Percentiles rank a stretch among this genome's conserved stretches.
Conservation (phyloP, 2,329 filamentous ascomycete species). For the Gaeumannomyces tritici region DNA sequence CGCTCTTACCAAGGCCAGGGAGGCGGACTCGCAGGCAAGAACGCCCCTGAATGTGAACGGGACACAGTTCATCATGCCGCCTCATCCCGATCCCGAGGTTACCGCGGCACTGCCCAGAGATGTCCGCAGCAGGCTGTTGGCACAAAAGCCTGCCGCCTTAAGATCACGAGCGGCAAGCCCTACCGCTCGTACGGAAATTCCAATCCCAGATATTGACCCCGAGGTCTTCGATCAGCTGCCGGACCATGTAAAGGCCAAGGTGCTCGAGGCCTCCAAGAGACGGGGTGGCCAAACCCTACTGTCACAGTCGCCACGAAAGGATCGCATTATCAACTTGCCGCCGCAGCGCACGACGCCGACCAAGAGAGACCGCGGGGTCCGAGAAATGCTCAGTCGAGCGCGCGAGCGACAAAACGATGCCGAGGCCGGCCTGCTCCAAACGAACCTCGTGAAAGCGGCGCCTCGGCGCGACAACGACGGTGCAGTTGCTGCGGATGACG, state of each 20-base stretch:
- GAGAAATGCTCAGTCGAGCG: slow-evolving; percentile 29
- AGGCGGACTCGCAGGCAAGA: slow-evolving; percentile 46
- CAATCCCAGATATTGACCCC: slow-evolving; percentile 73
- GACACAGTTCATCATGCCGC: slow-evolving; percentile 86
- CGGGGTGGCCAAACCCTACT: slow-evolving; percentile 22
- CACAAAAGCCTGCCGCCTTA: slow-evolving; percentile 35
- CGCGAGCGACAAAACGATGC: slow-evolving; percentile 42
- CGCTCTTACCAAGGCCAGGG: slow-evolving; percentile 37
- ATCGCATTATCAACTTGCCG: slow-evolving; percentile 35
- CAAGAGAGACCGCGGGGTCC: slow-evolving; percentile 47
- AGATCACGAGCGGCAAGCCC: slow-evolving; percentile 30
- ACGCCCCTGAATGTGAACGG: slow-evolving; percentile 69
- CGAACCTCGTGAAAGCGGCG: slow-evolving; percentile 45
- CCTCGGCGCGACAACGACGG: neutral
- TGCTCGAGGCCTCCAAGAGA: slow-evolving; percentile 54
- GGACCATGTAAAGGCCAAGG: slow-evolving; percentile 74
- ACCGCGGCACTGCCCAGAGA: slow-evolving; percentile 75
- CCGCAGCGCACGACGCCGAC: slow-evolving; percentile 40
- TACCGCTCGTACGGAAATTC: slow-evolving; percentile 17
- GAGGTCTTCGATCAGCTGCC: slow-evolving; percentile 79
- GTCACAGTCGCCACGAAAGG: slow-evolving; percentile 47
- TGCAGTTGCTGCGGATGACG: slow-evolving; percentile 13
- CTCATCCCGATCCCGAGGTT: slow-evolving; percentile 71
- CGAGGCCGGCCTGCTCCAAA: slow-evolving; percentile 57
- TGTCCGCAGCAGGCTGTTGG: slow-evolving; percentile 67